These are phyloP conservation scores for Sequoia sempervirens DNA, from an alignment of 75 land plant genomes.

Conservation along the genomic window DNA sequence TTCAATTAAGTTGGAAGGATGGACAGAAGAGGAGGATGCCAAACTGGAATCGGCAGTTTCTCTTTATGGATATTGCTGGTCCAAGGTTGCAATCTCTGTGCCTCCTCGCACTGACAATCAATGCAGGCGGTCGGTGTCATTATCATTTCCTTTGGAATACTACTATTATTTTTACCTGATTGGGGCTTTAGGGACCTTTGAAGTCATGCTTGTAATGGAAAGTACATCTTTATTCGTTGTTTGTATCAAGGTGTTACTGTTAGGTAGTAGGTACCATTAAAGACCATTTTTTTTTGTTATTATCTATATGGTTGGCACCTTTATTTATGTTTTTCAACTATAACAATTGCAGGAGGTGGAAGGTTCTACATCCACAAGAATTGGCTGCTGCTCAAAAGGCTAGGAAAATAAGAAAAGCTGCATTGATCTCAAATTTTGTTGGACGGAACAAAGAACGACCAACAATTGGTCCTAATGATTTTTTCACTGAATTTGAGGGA, in stretches of 20 bases:
- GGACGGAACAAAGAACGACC: conserved; percentile 81
- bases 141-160: not conserved
- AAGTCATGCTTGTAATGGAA: not conserved
- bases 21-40: conserved; percentile 84
- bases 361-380: conserved; percentile 59
- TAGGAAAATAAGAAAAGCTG: conserved; percentile 46
- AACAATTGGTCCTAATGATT: conserved; percentile 67
- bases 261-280: not conserved
- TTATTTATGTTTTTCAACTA: not conserved
- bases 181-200: not conserved
- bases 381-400: conserved; percentile 50
- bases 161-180: not conserved
- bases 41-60: conserved; percentile 55
- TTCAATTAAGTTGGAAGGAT: conserved; percentile 56
- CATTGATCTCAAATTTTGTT: conserved; percentile 75
- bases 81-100: conserved; percentile 66
- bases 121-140: conserved; percentile 61
- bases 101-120: conserved; percentile 85
- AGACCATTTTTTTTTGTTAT: not conserved
- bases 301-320: not conserved
- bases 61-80: conserved; percentile 73
- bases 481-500: conserved; percentile 18
- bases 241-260: not conserved
- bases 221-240: not conserved
- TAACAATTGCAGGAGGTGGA: conserved; percentile 72